Base-by-base conservation (phyloP, 2,329 filamentous ascomycete species). In the Talaromyces sp. region DNA sequence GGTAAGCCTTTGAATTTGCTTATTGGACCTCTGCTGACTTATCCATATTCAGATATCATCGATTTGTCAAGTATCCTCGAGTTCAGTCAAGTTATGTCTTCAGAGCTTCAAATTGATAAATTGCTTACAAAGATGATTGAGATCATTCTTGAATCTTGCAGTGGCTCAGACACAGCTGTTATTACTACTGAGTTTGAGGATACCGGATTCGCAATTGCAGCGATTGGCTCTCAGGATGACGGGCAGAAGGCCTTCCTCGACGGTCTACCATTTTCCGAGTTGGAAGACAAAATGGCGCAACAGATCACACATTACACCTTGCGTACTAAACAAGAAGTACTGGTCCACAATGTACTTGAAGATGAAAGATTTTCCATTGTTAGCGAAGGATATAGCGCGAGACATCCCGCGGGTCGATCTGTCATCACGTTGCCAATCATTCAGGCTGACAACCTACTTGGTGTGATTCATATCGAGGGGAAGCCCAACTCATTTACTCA, bases 321-420 rank as follows among this genome's bases (percentile, higher is more conserved):
- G 67, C 84, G 87, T 19, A 89, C 87, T 67, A 83, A 83, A 63
- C 87, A 89, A 69, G 82, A 82, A n/a, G 85, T 89, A 2, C 86
- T 89, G 60, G 79, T 88, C 13, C 85, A 86, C 63, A 88, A 88
- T 67, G 78, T 89, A 3, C 78, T 88, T 1, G 85, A 89, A 50
- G 87, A 89, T 69, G 87, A 89, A 68, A 82, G 87, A 4, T 89
- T 89, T 69, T 85, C 85, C 22, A 88, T 87, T 64, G 85, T 88
- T 10, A 83, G 81, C 6, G 82, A 85, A 17, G 77, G 82, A 0
- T 89, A 87, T 71, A 77, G 86, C 17, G 77, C 81, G 54, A 77
- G 81, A 52, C 84, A 86, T 68, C 86, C 86, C 0, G 79, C 83
- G 4, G 85, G 86, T 25, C 83, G 83, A 66, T 86, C 86, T 19